Percentiles rank a stretch among this genome's conserved stretches.
These are phyloP conservation scores for Fusarium zealandicum DNA, from an alignment of 2,329 filamentous ascomycete genomes.

Conservation along the genomic window DNA sequence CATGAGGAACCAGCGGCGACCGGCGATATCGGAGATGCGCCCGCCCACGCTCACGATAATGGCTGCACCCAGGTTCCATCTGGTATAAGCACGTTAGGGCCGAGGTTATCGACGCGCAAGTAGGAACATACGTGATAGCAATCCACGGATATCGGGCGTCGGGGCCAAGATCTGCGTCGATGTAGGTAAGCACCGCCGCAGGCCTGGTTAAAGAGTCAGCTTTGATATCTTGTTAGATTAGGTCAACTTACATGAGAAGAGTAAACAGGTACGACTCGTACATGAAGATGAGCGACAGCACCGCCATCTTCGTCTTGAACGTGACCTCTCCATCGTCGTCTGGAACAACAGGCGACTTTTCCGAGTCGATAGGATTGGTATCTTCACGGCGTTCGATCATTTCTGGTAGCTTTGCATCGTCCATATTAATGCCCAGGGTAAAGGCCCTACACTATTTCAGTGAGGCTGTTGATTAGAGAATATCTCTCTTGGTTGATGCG, in stretches of 20 bases:
- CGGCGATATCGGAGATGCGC: conserved; percentile 50
- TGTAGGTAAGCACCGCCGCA: conserved; percentile 43
- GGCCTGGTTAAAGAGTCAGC: conserved; percentile 28
- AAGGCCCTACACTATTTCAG: too few species aligned
- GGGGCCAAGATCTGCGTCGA: conserved; percentile 46
- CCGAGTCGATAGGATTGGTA: conserved; percentile 1
- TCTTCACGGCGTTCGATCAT: conserved; percentile 11
- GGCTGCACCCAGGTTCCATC: conserved; percentile 41
- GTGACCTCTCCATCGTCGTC: conserved; percentile 24
- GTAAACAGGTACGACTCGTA: conserved; percentile 34
- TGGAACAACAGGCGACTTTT: not conserved
- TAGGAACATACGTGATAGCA: conserved; percentile 32
- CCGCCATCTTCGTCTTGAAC: conserved; percentile 29
- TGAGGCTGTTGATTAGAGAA: too few species aligned
- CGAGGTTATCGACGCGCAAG: too few species aligned
- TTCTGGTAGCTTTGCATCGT: conserved; percentile 3
- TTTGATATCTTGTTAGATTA: not conserved
- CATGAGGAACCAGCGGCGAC: conserved; percentile 48
- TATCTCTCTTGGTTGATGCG: too few species aligned
- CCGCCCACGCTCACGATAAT: conserved; percentile 44
- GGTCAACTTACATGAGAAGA: conserved; percentile 24
- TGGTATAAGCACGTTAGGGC: not conserved
- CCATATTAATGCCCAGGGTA: not conserved
- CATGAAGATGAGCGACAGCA: conserved; percentile 31
- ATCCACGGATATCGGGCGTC: conserved; percentile 47